Percentiles rank a stretch among this genome's conserved stretches.
These are phyloP conservation scores for Pythium utonaiense DNA, from an alignment of 352 stramenopile genomes.

Conservation along the genomic window DNA sequence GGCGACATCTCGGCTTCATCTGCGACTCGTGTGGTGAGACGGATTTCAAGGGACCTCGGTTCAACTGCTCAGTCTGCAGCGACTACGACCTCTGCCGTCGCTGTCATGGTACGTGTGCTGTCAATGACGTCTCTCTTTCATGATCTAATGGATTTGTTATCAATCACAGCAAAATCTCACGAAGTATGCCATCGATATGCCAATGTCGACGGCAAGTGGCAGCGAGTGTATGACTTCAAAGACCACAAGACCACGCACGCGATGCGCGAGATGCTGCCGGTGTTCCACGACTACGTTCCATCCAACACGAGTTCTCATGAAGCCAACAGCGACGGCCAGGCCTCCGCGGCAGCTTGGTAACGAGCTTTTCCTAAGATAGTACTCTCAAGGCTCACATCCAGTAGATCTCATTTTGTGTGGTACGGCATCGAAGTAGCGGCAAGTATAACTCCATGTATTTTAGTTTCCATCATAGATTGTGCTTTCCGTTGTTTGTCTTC, in stretches of 20 bases:
- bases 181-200: slow-evolving; percentile 71
- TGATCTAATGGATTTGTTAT: neutral
- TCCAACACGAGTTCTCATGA: neutral
- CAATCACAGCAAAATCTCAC: slow-evolving; percentile 41
- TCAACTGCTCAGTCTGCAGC: slow-evolving; percentile 69
- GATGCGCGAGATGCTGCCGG: slow-evolving; percentile 68
- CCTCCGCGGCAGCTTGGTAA: slow-evolving; percentile 1
- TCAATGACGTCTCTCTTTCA: no score
- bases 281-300: slow-evolving; percentile 55
- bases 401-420: slow-evolving; percentile 3
- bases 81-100: slow-evolving; percentile 72
- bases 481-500: neutral
- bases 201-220: slow-evolving; percentile 80
- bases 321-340: neutral
- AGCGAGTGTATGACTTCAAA: slow-evolving; percentile 72
- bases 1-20: slow-evolving; percentile 75
- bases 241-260: slow-evolving; percentile 50
- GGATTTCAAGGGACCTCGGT: slow-evolving; percentile 70
- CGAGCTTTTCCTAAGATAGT: no score
- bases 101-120: slow-evolving; percentile 51
- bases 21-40: slow-evolving; percentile 80
- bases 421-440: no score
- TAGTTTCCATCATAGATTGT: slow-evolving; percentile 1
- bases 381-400: no score
- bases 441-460: neutral